Percentiles rank a stretch among this genome's conserved stretches.
These are phyloP conservation scores for Saccharomyces hybrid DNA, from an alignment of 1,139 yeast species.

Conservation along the genomic window DNA sequence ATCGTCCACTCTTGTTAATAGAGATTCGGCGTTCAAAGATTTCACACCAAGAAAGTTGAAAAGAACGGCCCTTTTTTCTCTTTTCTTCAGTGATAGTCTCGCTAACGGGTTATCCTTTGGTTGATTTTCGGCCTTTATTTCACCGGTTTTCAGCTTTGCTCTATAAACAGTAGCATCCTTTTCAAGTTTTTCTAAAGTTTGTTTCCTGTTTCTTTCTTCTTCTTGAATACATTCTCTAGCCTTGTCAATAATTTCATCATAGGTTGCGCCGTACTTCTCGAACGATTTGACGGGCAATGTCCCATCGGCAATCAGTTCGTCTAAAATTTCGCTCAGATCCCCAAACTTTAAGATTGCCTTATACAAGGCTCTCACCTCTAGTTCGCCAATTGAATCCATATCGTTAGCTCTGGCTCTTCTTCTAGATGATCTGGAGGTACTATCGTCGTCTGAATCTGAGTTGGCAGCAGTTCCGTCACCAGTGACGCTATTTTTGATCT, in stretches of 20 bases:
- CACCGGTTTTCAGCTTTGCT: constrained; percentile 36
- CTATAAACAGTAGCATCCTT: constrained; percentile 53
- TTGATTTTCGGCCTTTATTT: constrained; percentile 31
- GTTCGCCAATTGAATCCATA: constrained; percentile 62
- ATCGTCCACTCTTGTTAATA: constrained; percentile 75
- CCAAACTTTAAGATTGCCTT: constrained; percentile 78
- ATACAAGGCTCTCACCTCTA: constrained; percentile 82
- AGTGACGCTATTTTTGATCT: constrained; percentile 38
- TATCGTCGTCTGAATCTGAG: constrained; percentile 39
- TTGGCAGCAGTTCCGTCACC: constrained; percentile 30
- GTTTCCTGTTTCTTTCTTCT: constrained; percentile 57
- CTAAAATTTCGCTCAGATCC: constrained; percentile 71
- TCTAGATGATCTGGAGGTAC: constrained; percentile 28
- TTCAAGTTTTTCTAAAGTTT: constrained; percentile 51
- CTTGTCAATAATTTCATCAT: constrained; percentile 55
- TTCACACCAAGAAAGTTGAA: constrained; percentile 87
- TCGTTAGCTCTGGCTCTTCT: constrained; percentile 35
- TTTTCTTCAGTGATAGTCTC: constrained; percentile 46
- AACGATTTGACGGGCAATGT: constrained; percentile 77
- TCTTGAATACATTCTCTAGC: constrained; percentile 57
- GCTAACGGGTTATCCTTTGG: constrained; percentile 39
- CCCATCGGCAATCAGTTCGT: constrained; percentile 82
- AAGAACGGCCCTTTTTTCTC: constrained; percentile 79
- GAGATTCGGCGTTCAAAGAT: constrained; percentile 83
- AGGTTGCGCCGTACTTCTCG: constrained; percentile 69